Percentiles rank a stretch among this genome's conserved stretches.
These are phyloP conservation scores for Pythium phragmitis DNA, from an alignment of 352 stramenopile genomes.

Conservation along the genomic window DNA sequence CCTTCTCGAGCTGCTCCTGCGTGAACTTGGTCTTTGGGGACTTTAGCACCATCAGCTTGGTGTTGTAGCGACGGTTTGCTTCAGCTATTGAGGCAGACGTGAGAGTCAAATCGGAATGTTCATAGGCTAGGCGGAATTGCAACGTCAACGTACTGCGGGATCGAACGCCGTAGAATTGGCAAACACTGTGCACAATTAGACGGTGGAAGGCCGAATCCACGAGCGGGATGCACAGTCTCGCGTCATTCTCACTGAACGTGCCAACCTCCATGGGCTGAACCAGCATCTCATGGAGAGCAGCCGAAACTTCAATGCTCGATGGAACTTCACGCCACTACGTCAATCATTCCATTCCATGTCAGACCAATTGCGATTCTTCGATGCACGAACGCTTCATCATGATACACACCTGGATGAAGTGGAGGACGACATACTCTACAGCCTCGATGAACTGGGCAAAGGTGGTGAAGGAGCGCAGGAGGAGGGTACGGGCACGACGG, in stretches of 20 bases:
- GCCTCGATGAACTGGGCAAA: conserved; percentile 78
- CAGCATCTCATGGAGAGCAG: conserved; percentile 54
- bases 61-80: conserved; percentile 62
- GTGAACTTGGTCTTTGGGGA: conserved; percentile 51
- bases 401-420: conserved; percentile 71
- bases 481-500: conserved; percentile 60
- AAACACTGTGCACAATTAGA: conserved; percentile 85
- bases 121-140: not conserved
- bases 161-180: conserved; percentile 85
- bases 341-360: no score
- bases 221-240: conserved; percentile 72
- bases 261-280: conserved; percentile 64
- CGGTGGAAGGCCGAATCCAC: conserved; percentile 85
- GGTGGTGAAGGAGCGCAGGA: conserved; percentile 64
- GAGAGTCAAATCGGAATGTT: not conserved
- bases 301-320: conserved; percentile 68
- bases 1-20: conserved; percentile 46
- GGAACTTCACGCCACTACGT: conserved; percentile 71
- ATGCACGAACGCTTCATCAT: not conserved
- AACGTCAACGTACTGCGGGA: conserved; percentile 63
- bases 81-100: conserved; percentile 39
- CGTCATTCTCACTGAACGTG: conserved; percentile 56
- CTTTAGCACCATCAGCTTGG: conserved; percentile 83
- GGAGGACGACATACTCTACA: conserved; percentile 72
- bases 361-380: no score